Conservation (phyloP, 495 filamentous ascomycete species). For the Apodospora peruviana region DNA sequence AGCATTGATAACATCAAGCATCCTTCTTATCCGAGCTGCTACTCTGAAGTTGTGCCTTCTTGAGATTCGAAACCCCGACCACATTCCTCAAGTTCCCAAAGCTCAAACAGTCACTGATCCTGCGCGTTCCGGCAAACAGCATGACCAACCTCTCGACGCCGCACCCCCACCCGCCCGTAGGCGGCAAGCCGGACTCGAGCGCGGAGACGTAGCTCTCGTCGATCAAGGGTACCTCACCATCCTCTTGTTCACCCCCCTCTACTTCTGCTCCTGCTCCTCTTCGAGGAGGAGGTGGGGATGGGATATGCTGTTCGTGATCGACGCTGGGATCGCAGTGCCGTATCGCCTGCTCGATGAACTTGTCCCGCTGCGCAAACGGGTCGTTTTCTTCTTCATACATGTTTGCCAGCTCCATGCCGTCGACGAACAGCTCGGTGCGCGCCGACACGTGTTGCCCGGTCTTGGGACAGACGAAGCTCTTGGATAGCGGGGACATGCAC, state of each 20-base stretch:
- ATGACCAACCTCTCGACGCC: conserved; percentile 87
- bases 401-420: conserved; percentile 77
- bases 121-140: conserved; percentile 69
- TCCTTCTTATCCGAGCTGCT: not conserved
- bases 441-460: conserved; percentile 65
- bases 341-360: conserved; percentile 58
- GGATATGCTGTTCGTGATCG: not conserved
- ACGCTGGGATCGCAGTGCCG: conserved; percentile 22
- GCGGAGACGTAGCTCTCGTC: conserved; percentile 83
- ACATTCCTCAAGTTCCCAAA: conserved; percentile 85
- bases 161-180: conserved; percentile 94
- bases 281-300: no score
- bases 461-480: conserved; percentile 62
- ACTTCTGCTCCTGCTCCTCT: no score
- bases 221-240: conserved; percentile 33
- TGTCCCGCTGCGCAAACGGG: conserved; percentile 77
- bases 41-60: no score
- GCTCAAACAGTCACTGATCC: conserved; percentile 76
- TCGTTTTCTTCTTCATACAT: conserved; percentile 98
- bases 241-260: not conserved
- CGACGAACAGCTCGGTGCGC: conserved; percentile 83
- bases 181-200: conserved; percentile 80
- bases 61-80: conserved; percentile 22
- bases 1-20: no score
- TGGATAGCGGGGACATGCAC: conserved; percentile 85